These are phyloP conservation scores for Cajanus cajan DNA, from an alignment of 306 rosid genomes.

Conservation along the genomic window DNA sequence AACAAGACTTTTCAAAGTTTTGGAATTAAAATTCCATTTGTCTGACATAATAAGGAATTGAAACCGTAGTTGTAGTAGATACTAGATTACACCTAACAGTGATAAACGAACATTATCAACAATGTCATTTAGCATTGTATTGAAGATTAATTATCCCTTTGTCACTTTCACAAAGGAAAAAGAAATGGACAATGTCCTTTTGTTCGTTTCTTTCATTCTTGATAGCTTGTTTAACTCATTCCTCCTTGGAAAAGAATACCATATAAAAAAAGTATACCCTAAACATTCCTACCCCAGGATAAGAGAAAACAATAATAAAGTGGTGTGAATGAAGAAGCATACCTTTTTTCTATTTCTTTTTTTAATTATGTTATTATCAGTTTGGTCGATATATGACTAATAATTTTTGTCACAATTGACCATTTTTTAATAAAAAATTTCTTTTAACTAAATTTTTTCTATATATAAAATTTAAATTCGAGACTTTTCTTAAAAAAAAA, in stretches of 20 bases:
- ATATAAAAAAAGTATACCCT: background rate
- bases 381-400: no score
- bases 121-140: conserved; percentile 28
- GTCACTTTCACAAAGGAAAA: conserved; percentile 35
- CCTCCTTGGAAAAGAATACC: background rate
- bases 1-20: conserved; percentile 11
- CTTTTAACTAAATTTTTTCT: no score
- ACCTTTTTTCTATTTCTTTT: background rate
- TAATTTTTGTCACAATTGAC: no score
- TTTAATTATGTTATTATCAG: no score
- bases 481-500: no score
- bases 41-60: conserved; percentile 7
- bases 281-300: background rate
- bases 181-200: background rate
- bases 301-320: conserved; percentile 1
- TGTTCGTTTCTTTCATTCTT: background rate
- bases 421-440: no score
- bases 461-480: no score
- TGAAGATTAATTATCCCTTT: conserved; percentile 4
- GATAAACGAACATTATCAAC: background rate
- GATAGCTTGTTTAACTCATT: conserved; percentile 9
- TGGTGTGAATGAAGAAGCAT: conserved; percentile 31
- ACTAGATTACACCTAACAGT: conserved; percentile 9
- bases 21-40: conserved; percentile 32
- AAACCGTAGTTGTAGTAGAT: background rate